Percentiles rank a stretch among this genome's conserved stretches.
phyloP scores from a whole-genome alignment of 768 basidiomycete genomes.

The Punctularia strigosozonata region DNA sequence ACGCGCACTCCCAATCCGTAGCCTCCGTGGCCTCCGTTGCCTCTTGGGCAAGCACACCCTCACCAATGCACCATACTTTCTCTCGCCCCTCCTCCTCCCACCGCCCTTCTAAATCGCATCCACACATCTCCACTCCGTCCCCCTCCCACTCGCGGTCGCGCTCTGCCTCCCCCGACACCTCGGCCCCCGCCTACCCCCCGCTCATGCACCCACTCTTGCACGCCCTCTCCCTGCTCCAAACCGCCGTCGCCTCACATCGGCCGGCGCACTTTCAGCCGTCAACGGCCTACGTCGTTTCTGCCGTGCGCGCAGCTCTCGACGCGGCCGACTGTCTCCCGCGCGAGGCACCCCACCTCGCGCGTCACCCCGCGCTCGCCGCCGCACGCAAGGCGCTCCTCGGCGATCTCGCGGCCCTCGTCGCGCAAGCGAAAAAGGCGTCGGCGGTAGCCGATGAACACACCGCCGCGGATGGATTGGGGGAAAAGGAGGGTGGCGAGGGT shows the following conservation, averaged over 20 bases:
- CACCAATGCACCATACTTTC: conserved; percentile 13
- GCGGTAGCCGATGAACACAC: conserved; percentile 25
- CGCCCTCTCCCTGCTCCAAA: conserved; percentile 76
- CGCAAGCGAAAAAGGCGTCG: conserved; percentile 61
- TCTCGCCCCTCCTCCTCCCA: background rate
- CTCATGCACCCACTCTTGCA: conserved; percentile 80
- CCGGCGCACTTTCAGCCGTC: conserved; percentile 84
- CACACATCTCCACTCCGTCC: too few species aligned
- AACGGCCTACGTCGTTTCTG: conserved; percentile 89
- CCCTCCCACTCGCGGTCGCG: conserved; percentile 6
- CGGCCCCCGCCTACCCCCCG: conserved; percentile 35
- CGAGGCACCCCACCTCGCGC: conserved; percentile 62
- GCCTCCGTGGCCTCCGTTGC: conserved; percentile 37
- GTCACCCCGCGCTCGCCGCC: conserved; percentile 52
- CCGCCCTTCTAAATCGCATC: background rate
- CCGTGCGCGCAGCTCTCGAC: conserved; percentile 78
- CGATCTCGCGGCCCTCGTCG: conserved; percentile 71
- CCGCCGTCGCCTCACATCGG: conserved; percentile 69
- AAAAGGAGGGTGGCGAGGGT: conserved; percentile 33
- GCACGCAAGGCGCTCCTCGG: conserved; percentile 78
- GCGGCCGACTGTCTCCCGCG: conserved; percentile 76
- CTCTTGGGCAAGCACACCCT: conserved; percentile 41
- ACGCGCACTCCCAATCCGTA: conserved; percentile 38
- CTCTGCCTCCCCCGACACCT: conserved; percentile 5
- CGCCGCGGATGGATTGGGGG: too few species aligned